phyloP scores from a whole-genome alignment of 1,139 yeast species.

The Debaryomyces udenii region DNA sequence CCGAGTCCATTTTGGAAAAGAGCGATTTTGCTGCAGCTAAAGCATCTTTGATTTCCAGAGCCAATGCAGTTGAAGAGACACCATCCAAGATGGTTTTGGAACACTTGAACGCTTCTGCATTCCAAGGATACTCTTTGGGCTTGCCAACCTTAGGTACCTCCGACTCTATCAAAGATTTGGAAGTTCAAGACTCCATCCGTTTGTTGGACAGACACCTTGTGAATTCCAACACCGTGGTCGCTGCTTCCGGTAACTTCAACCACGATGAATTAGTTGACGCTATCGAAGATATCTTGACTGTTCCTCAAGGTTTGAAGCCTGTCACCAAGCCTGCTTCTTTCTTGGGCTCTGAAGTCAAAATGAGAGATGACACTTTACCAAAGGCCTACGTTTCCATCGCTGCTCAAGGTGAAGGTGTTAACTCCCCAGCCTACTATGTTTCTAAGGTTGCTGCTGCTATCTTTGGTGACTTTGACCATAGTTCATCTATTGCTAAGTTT shows the following conservation, averaged over 20 bases:
- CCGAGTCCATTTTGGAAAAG: conserved; percentile 33
- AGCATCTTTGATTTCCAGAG: conserved; percentile 40
- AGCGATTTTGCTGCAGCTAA: conserved; percentile 39
- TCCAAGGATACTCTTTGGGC: conserved; percentile 80
- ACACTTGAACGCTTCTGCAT: conserved; percentile 79
- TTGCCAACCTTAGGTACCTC: conserved; percentile 74
- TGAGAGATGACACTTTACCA: conserved; percentile 86
- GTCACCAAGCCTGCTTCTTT: conserved; percentile 57
- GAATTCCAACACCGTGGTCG: conserved; percentile 65
- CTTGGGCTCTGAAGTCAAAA: conserved; percentile 83
- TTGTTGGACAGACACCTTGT: conserved; percentile 61
- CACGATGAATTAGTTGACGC: conserved; percentile 71
- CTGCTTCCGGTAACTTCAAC: conserved; percentile 71
- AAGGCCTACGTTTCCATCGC: conserved; percentile 77
- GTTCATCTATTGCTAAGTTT: conserved; percentile 58
- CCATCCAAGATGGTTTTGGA: conserved; percentile 60
- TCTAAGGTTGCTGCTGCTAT: conserved; percentile 76
- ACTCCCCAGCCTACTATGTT: conserved; percentile 65
- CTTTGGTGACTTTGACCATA: conserved; percentile 61
- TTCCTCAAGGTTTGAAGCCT: conserved; percentile 60
- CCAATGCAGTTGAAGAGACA: conserved; percentile 47
- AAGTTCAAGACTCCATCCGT: conserved; percentile 56
- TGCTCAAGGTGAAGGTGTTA: conserved; percentile 67
- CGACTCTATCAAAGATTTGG: conserved; percentile 62
- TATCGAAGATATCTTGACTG: conserved; percentile 52